Evolutionary conservation across 371 early-diverging fungal species (phyloP), one percentile per base, ranked within the genome.

Genomic region (Mucor ambiguus): DNA sequence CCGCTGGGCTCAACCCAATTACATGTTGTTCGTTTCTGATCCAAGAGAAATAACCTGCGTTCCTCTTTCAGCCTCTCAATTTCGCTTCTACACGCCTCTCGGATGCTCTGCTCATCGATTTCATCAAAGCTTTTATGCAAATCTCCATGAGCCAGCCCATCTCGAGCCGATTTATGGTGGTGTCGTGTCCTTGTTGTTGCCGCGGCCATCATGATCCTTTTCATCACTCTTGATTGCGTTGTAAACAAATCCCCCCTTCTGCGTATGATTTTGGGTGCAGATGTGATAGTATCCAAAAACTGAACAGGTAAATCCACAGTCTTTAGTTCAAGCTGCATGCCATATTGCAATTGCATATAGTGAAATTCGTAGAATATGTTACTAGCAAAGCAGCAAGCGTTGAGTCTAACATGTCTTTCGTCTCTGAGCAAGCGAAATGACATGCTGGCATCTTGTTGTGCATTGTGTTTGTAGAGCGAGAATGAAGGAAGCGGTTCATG

Each of bases 401-500:
- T 22, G 9, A 63, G 44, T 6, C 37, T n/a, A 10, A 52, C 52
- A 44, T 43, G 56, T 5, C 64, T 24, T 57, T 63, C 64, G 43
- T 63, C 57, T 30, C 57, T 41, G 22, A 63, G 28, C 57, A 63
- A 24, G 6, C 64, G 38, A 63, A 63, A 63, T 11, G 64, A 44
- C 64, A 63, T 63, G 46, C 26, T 24, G 12, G 18, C 28, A 20
- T 57, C 57, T 16, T 55, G 44, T 1, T 63, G 20, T 3, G 30
- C 10, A 3, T 56, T 3, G 20, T 24, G 12, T 24, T 41, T 56
- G 54, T 56, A 41, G 24, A 63, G 30, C 2, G 64, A 63, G 32
- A 63, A 63, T 14, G 56, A 57, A 14, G 57, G 57, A 29, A 63
- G 54, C n/a, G 64, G 64, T 44, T 55, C 64, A 57, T 63, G 64